Conservation (phyloP, 208 protist genomes). For the Trypanosoma boissoni region DNA sequence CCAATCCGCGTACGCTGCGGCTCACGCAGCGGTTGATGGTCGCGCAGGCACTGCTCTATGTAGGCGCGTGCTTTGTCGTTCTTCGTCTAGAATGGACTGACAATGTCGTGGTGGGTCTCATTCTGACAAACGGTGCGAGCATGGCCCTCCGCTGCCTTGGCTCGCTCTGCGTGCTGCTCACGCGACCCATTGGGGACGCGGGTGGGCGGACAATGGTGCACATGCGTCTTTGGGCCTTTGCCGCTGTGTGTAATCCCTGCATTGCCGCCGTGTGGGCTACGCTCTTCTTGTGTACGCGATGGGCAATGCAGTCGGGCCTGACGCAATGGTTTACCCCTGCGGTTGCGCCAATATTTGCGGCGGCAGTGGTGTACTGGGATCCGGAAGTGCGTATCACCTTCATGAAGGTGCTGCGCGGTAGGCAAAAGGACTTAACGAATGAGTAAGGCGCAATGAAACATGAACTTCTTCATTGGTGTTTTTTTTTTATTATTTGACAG, state of each 20-base stretch:
- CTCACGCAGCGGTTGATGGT: conserved; percentile 54
- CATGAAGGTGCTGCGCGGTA: not conserved
- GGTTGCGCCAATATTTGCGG: conserved; percentile 8
- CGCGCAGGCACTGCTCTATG: conserved; percentile 47
- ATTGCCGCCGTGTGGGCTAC: conserved; percentile 8
- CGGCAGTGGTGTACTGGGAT: conserved; percentile 12
- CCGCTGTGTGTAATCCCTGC: not conserved
- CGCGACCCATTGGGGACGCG: conserved; percentile 3
- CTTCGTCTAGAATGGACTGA: conserved; percentile 19
- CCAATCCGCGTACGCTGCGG: conserved; percentile 33
- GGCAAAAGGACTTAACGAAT: not conserved
- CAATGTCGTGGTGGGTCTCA: conserved; percentile 28
- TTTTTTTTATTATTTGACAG: not conserved
- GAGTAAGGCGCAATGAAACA: not conserved
- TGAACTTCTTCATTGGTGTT: not conserved
- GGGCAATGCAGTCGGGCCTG: not conserved
- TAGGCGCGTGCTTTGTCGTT: conserved; percentile 46
- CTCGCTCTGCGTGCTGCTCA: conserved; percentile 36
- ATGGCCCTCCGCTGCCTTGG: conserved; percentile 38
- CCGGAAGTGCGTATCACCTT: conserved; percentile 2
- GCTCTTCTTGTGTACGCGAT: conserved; percentile 20
- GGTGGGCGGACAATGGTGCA: conserved; percentile 2
- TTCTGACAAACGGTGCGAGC: conserved; percentile 47
- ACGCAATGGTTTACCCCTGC: not conserved
- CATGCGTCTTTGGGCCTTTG: not conserved